phyloP scores from a whole-genome alignment of 805 yeast species.

The Candida railenensis region DNA sequence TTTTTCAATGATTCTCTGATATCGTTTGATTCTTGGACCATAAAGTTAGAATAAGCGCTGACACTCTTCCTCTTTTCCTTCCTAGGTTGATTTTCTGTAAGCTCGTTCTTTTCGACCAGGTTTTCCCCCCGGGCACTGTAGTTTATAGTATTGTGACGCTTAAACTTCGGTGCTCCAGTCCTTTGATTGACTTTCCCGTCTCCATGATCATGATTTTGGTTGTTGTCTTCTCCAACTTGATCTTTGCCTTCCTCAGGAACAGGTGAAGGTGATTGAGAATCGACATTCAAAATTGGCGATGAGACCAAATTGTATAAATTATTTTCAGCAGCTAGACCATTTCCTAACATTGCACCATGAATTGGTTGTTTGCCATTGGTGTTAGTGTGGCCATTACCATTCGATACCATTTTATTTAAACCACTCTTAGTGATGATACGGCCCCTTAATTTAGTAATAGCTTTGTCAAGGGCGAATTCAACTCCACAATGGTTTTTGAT shows the following conservation, averaged over 20 bases:
- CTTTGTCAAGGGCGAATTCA: slow-evolving; percentile 81
- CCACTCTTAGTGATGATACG: slow-evolving; percentile 42
- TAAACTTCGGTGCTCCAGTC: slow-evolving; percentile 19
- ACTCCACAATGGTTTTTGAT: slow-evolving; percentile 87
- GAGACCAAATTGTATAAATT: slow-evolving; percentile 17
- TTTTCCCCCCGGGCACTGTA: neutral
- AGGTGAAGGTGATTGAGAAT: slow-evolving; percentile 8
- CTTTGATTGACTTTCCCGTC: neutral
- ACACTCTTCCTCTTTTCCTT: slow-evolving; percentile 3
- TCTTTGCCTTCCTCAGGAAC: slow-evolving; percentile 9
- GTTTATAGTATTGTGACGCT: slow-evolving; percentile 21
- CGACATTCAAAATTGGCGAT: slow-evolving; percentile 19
- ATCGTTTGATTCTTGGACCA: neutral
- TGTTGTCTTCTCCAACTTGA: neutral
- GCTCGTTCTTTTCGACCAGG: neutral
- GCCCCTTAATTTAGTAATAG: slow-evolving; percentile 67
- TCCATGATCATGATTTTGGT: neutral
- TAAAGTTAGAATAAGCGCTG: neutral
- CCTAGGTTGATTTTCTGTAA: neutral
- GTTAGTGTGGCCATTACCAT: neutral
- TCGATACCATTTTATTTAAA: neutral
- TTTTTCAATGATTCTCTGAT: neutral
- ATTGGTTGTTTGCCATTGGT: neutral
- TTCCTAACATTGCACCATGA: neutral
- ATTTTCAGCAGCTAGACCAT: neutral